Percentiles rank a stretch among this genome's conserved stretches.
These are phyloP conservation scores for Aspergillus mulundensis DNA, from an alignment of 495 filamentous ascomycete species.

Conservation along the genomic window DNA sequence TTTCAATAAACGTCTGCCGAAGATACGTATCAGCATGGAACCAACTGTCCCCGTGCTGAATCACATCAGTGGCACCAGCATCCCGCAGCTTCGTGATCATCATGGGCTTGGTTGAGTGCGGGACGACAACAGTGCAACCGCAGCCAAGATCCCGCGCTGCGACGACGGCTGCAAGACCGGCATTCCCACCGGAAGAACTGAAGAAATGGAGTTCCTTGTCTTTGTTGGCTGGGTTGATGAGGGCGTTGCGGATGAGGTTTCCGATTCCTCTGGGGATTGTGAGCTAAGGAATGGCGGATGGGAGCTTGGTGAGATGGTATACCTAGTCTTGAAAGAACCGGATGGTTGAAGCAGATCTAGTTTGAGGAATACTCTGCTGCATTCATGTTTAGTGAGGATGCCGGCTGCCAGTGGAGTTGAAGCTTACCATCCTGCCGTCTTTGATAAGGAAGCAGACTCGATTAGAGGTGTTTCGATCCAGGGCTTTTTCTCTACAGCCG, in stretches of 20 bases:
- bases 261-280: slow-evolving; percentile 60
- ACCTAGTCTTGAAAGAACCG: slow-evolving; percentile 89
- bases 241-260: slow-evolving; percentile 58
- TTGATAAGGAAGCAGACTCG: slow-evolving; percentile 61
- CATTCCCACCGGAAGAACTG: slow-evolving; percentile 82
- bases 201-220: slow-evolving; percentile 64
- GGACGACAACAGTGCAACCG: slow-evolving; percentile 74
- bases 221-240: slow-evolving; percentile 33
- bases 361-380: slow-evolving; percentile 78
- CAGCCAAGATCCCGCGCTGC: slow-evolving; percentile 61
- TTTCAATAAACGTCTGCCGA: slow-evolving; percentile 52
- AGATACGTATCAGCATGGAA: slow-evolving; percentile 71
- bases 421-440: slow-evolving; percentile 63
- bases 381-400: slow-evolving; percentile 12
- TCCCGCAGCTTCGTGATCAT: slow-evolving; percentile 69
- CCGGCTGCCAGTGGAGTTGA: neutral
- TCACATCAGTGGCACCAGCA: slow-evolving; percentile 61
- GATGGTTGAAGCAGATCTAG: slow-evolving; percentile 86
- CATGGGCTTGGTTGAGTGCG: slow-evolving; percentile 55
- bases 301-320: slow-evolving; percentile 1
- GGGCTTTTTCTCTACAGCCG: slow-evolving; percentile 30
- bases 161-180: slow-evolving; percentile 82
- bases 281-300: neutral
- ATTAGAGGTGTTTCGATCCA: slow-evolving; percentile 72
- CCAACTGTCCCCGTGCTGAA: slow-evolving; percentile 72